phyloP scores from a whole-genome alignment of 192 early-diverging fungal genomes.

The Linnemannia exigua region DNA sequence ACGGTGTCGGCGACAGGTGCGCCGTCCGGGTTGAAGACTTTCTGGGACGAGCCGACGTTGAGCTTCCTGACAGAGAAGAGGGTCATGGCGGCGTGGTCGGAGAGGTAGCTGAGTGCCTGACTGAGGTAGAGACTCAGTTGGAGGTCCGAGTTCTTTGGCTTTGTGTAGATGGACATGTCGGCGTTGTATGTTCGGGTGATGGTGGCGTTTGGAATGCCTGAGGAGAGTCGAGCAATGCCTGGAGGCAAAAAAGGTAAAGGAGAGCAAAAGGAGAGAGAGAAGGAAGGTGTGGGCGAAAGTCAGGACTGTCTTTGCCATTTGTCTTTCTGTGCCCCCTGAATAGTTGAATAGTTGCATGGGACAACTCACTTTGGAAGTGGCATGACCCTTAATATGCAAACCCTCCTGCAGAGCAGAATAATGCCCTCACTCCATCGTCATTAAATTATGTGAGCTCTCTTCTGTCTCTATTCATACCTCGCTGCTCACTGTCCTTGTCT shows the following conservation, averaged over 20 bases:
- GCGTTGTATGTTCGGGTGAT: neutral
- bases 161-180: constrained; percentile 32
- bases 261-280: neutral
- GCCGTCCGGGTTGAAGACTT: constrained; percentile 48
- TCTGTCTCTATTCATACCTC: neutral
- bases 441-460: neutral
- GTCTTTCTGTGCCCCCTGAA: neutral
- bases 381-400: constrained; percentile 1
- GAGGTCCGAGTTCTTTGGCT: constrained; percentile 16
- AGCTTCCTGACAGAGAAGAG: constrained; percentile 46
- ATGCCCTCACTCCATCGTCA: neutral
- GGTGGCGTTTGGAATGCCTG: neutral
- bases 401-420: neutral
- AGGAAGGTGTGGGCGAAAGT: neutral
- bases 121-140: constrained; percentile 21
- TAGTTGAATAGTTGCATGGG: neutral
- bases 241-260: neutral
- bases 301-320: neutral
- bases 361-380: too few species aligned
- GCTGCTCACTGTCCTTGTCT: neutral
- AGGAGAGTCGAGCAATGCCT: too few species aligned
- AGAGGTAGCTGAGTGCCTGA: constrained; percentile 31
- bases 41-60: constrained; percentile 34
- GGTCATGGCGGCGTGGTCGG: constrained; percentile 35
- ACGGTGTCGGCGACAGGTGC: constrained; percentile 36